Evolutionary conservation across 768 basidiomycete genomes (phyloP), one percentile per base, ranked within the genome.

Genomic region (Candolleomyces efflorescens): DNA sequence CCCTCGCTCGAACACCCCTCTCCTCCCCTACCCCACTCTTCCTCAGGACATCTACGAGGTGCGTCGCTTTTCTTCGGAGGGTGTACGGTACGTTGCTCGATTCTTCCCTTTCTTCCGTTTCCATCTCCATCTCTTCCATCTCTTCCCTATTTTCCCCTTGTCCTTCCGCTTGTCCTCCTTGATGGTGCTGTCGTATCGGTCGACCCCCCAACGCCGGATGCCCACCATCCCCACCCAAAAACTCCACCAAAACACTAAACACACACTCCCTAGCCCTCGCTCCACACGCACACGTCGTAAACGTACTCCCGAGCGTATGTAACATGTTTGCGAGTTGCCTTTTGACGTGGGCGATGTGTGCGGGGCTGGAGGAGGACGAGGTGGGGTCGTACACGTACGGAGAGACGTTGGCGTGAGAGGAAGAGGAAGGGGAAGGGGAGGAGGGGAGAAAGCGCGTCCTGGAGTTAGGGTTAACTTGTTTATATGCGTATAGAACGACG

Each of bases 271-370:
- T 75, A 3, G 85, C 78, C 5, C 75, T 75, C 10, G 80, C 74
- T 5, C 89, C 89, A 61, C 89, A 90, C 0, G 89, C 89, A 55
- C 89, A 90, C 0, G 86, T 85, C 3, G 85, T 84, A 64, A 90
- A 90, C 0, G 85, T 87, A 17, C 84, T 84, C 6, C 82, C 75
- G 53, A 90, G 78, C 5, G 86, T 78, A 55, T 89, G 86, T 0
- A 90, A 78, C 65, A 90, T 84, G 23, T 84, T 82, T 0, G 85
- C 78, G 73, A 89, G 82, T 63, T 89, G 88, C 26, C 79, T 71
- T 39, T 83, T 83, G 15, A 88, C 76, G 59, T 83, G 81, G 18
- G 73, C 66, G 22, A 83, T 62, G 53, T 82, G 77, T 20, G 73
- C 73, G 1, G 79, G 75, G 36, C 80, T 86, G 64, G 24, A 41